phyloP scores from a whole-genome alignment of 306 rosid genomes.

The Cercis canadensis region DNA sequence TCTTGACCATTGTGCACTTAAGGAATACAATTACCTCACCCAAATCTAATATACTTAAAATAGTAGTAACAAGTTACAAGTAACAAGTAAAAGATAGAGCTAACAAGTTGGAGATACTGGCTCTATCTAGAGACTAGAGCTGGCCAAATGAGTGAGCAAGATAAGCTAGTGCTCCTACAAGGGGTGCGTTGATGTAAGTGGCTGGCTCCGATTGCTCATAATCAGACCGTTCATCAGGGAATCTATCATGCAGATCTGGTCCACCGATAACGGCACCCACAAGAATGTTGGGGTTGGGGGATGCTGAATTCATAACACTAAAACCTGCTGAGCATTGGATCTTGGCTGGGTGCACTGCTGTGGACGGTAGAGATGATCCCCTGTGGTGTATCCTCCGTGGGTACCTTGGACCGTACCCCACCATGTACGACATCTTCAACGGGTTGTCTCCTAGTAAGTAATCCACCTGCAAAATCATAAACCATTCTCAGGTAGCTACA shows the following conservation, averaged over 20 bases:
- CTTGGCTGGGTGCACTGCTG: slow-evolving; percentile 66
- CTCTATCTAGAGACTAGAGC: slow-evolving; percentile 29
- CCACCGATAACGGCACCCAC: slow-evolving; percentile 87
- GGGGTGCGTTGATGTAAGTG: slow-evolving; percentile 89
- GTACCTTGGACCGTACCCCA: slow-evolving; percentile 84
- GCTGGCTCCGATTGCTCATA: slow-evolving; percentile 89
- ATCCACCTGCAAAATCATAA: slow-evolving; percentile 62
- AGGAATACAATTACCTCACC: slow-evolving; percentile 15
- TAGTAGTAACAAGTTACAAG: too few relatives aligned
- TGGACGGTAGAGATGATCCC: slow-evolving; percentile 80
- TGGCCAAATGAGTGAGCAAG: slow-evolving; percentile 76
- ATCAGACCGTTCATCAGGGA: slow-evolving; percentile 78
- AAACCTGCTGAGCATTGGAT: slow-evolving; percentile 85
- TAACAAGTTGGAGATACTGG: slow-evolving; percentile 14
- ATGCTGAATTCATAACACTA: slow-evolving; percentile 57
- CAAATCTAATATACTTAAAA: slow-evolving; percentile 5
- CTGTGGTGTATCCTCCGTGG: slow-evolving; percentile 92
- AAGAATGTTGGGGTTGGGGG: slow-evolving; percentile 75
- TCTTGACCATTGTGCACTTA: too few relatives aligned
- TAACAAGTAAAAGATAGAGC: not conserved
- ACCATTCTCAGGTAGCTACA: too few relatives aligned
- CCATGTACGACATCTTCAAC: slow-evolving; percentile 89
- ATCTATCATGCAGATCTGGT: slow-evolving; percentile 72
- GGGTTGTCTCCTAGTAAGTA: slow-evolving; percentile 93
- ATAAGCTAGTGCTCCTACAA: slow-evolving; percentile 74